phyloP scores from a whole-genome alignment of 1,139 yeast genomes.

The Hansenula lynferdii region DNA sequence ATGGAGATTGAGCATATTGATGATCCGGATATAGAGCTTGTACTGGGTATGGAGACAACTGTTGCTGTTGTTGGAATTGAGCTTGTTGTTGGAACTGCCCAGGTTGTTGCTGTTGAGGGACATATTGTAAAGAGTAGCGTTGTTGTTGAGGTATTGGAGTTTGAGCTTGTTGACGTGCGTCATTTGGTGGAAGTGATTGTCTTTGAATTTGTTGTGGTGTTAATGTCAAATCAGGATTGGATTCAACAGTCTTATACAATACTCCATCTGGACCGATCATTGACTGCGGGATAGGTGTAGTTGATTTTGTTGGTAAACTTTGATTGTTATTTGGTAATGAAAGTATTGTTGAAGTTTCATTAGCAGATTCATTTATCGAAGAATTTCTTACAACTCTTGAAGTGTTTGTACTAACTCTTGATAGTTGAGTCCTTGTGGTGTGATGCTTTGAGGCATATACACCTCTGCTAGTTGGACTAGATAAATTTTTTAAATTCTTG shows the following conservation, averaged over 20 bases:
- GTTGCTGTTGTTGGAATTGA: slow-evolving; percentile 10
- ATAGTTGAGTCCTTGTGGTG: slow-evolving; percentile 13
- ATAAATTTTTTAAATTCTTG: slow-evolving; percentile 54
- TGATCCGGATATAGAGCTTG: slow-evolving; percentile 7
- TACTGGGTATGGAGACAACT: slow-evolving; percentile 9
- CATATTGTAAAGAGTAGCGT: slow-evolving; percentile 6
- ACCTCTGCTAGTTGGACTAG: slow-evolving; percentile 50
- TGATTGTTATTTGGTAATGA: slow-evolving; percentile 21
- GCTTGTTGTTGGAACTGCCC: too few species aligned
- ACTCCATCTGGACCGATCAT: slow-evolving; percentile 19
- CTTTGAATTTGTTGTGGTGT: slow-evolving; percentile 9
- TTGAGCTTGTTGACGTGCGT: slow-evolving; percentile 8
- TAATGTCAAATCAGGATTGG: slow-evolving; percentile 7
- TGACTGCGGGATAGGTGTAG: slow-evolving; percentile 16
- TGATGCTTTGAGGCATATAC: slow-evolving; percentile 29
- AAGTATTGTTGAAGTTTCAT: slow-evolving; percentile 23
- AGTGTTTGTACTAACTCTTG: slow-evolving; percentile 17
- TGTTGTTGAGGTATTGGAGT: slow-evolving; percentile 8
- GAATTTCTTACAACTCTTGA: slow-evolving; percentile 16
- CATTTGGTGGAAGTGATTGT: slow-evolving; percentile 13
- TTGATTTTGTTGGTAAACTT: slow-evolving; percentile 14
- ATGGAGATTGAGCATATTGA: slow-evolving; percentile 1
- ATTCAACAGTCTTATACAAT: slow-evolving; percentile 13
- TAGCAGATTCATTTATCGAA: slow-evolving; percentile 16
- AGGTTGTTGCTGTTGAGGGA: too few species aligned